phyloP scores from a whole-genome alignment of 2,329 filamentous ascomycete genomes.

The Aspergillus caelatus region DNA sequence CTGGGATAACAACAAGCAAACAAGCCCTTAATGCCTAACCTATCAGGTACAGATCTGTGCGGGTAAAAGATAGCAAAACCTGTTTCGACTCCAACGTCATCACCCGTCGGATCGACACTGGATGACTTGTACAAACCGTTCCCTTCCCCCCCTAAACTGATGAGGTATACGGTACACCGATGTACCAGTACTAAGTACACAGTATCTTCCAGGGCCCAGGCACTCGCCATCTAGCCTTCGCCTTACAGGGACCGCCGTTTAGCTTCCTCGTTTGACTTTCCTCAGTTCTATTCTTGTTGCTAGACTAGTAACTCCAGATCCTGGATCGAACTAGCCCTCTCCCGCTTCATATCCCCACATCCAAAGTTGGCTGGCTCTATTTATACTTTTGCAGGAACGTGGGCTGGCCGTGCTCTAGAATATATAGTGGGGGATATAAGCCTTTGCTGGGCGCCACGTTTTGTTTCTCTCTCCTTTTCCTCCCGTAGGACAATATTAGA shows the following conservation, averaged over 20 bases:
- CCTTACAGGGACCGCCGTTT: too few relatives aligned
- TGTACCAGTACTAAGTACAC: too few relatives aligned
- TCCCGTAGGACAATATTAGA: not conserved
- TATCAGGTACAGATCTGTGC: not conserved
- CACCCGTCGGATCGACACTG: not conserved
- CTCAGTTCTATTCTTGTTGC: constrained; percentile 1
- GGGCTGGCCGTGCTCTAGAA: not conserved
- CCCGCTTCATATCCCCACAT: not conserved
- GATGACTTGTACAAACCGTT: not conserved
- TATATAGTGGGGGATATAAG: not conserved
- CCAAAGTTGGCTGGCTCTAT: not conserved
- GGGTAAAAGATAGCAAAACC: constrained; percentile 3
- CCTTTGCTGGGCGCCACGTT: not conserved
- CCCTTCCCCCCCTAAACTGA: too few relatives aligned
- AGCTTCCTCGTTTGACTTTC: constrained; percentile 5
- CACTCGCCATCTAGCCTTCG: too few relatives aligned
- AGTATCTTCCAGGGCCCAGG: too few relatives aligned
- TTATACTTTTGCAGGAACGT: not conserved
- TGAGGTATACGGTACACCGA: too few relatives aligned
- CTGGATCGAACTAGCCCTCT: not conserved
- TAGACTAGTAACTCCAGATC: not conserved
- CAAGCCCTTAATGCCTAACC: not conserved
- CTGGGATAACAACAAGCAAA: not conserved
- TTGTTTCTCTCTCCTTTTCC: not conserved
- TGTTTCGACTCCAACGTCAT: constrained; percentile 9